phyloP scores from a whole-genome alignment of 2,329 filamentous ascomycete species.

The Penicillium vulpinum region DNA sequence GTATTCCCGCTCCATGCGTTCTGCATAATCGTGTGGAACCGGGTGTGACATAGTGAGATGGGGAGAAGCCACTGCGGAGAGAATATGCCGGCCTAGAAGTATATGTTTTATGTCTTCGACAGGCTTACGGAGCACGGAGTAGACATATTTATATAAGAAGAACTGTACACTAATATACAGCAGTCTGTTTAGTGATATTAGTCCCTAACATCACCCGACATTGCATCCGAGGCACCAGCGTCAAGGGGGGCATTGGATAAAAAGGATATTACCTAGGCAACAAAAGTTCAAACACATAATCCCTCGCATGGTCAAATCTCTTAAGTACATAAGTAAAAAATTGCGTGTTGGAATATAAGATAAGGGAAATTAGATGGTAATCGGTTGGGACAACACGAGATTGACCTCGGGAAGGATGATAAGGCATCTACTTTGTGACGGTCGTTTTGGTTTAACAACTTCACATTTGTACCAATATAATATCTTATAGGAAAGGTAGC shows the following conservation, averaged over 20 bases:
- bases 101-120: no score
- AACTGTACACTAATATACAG: background rate
- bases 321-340: background rate
- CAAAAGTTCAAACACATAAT: background rate
- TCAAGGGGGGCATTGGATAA: background rate
- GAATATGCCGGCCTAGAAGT: background rate
- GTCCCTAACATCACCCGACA: background rate
- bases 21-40: slow-evolving; percentile 4
- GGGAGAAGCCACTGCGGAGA: background rate
- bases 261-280: background rate
- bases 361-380: slow-evolving; percentile 11
- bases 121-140: no score
- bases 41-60: slow-evolving; percentile 1
- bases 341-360: background rate
- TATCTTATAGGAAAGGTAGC: no score
- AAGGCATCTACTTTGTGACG: slow-evolving; percentile 15
- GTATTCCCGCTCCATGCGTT: slow-evolving; percentile 17
- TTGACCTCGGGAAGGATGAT: no score
- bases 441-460: background rate
- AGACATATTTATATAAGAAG: background rate
- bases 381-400: slow-evolving; percentile 9
- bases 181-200: background rate
- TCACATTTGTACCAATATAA: no score
- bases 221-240: background rate
- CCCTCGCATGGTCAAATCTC: background rate